phyloP scores from a whole-genome alignment of 176 grass and related monocot genomes.

The Miscanthus lutarioriparius region DNA sequence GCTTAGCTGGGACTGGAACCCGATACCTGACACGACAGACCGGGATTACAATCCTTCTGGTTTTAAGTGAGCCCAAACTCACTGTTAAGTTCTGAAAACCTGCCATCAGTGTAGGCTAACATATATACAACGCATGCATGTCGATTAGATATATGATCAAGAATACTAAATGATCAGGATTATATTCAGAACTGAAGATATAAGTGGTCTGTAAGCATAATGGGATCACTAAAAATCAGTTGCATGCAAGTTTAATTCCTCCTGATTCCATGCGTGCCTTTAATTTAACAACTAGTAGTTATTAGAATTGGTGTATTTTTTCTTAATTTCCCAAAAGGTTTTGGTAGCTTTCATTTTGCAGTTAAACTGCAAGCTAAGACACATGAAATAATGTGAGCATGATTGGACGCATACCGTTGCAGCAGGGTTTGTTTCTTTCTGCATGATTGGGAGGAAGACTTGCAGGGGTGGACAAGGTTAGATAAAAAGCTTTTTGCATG shows the following conservation, averaged over 20 bases:
- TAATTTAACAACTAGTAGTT: not conserved
- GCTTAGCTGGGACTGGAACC: conserved; percentile 84
- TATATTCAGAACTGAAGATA: conserved; percentile 23
- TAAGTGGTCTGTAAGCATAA: conserved; percentile 34
- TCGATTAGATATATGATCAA: conserved; percentile 24
- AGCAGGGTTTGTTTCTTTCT: conserved; percentile 58
- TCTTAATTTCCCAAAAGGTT: not conserved
- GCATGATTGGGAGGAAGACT: conserved; percentile 64
- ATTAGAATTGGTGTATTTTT: not conserved
- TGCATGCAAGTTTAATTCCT: conserved; percentile 4
- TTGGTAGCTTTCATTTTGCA: not conserved
- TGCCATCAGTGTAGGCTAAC: conserved; percentile 37
- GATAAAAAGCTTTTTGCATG: conserved; percentile 35
- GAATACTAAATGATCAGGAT: conserved; percentile 8
- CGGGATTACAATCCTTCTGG: conserved; percentile 51
- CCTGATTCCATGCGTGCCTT: not conserved
- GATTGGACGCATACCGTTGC: conserved; percentile 49
- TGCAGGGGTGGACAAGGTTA: conserved; percentile 59
- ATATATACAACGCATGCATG: conserved; percentile 15
- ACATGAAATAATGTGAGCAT: conserved; percentile 68
- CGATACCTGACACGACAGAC: conserved; percentile 41
- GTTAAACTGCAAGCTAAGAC: conserved; percentile 9
- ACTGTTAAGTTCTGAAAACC: conserved; percentile 37
- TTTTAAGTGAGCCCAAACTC: conserved; percentile 62
- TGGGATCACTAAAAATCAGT: not conserved